A percentile compares a stretch with the other conserved stretches of the same genome.
Conservation (phyloP, 202 grass and related monocot species). For the Carex arenaria region DNA sequence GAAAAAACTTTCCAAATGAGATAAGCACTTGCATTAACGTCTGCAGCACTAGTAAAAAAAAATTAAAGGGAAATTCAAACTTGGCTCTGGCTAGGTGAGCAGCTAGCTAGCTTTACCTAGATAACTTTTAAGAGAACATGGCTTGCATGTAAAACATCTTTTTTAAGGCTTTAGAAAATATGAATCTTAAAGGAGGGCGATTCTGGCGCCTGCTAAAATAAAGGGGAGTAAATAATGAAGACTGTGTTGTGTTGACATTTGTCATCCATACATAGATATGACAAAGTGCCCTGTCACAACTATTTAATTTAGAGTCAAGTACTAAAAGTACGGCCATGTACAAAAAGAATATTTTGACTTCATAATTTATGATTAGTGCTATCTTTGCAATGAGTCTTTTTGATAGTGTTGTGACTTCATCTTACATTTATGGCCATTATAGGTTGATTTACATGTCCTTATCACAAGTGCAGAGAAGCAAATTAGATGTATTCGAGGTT, state of each 20-base stretch:
- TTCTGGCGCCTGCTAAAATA: neutral
- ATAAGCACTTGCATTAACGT: neutral
- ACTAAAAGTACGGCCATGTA: conserved; percentile 16
- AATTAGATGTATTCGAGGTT: neutral
- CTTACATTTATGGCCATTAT: neutral
- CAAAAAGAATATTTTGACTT: conserved; percentile 6
- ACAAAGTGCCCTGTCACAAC: neutral
- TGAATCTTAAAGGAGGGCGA: neutral
- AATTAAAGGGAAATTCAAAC: neutral
- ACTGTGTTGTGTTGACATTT: neutral
- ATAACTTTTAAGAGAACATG: neutral
- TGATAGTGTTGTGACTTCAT: neutral
- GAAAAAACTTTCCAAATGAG: conserved; percentile 5
- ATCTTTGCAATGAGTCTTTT: neutral
- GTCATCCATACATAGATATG: neutral
- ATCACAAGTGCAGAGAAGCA: neutral
- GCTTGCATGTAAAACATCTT: neutral
- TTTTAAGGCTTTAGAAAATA: neutral
- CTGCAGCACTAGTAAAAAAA: neutral
- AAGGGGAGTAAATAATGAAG: no score
- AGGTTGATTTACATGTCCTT: neutral
- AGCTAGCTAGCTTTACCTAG: neutral
- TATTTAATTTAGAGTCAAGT: neutral
- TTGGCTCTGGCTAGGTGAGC: neutral
- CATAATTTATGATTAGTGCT: neutral